phyloP scores from a whole-genome alignment of 345 rosid species.

The Pelargonium nanum region DNA sequence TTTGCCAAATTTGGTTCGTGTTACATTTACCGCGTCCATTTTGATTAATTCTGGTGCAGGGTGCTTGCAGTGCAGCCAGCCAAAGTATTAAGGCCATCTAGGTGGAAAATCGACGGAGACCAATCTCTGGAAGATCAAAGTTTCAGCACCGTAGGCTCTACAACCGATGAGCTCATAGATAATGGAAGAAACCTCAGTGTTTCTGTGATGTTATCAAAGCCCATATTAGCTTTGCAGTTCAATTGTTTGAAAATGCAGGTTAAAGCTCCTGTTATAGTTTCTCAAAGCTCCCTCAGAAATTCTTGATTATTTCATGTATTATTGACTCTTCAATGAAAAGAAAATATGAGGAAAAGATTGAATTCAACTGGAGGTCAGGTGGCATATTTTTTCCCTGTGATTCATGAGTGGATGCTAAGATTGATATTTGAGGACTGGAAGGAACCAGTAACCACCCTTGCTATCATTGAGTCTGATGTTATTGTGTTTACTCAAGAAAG shows the following conservation, averaged over 20 bases:
- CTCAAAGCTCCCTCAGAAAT: conserved; percentile 13
- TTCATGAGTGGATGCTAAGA: no score
- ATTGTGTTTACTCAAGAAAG: background rate
- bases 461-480: no score
- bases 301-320: conserved; percentile 11
- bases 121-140: conserved; percentile 9
- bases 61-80: conserved; percentile 54
- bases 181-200: conserved; percentile 29
- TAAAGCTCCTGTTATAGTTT: conserved; percentile 52
- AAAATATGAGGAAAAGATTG: background rate
- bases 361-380: background rate
- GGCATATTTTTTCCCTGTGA: background rate
- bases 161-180: conserved; percentile 14
- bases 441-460: no score
- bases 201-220: conserved; percentile 64
- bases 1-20: no score
- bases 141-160: conserved; percentile 7
- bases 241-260: conserved; percentile 68
- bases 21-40: background rate
- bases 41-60: conserved; percentile 17
- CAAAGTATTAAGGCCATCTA: conserved; percentile 23
- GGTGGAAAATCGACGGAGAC: conserved; percentile 18
- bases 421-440: background rate
- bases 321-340: no score
- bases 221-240: conserved; percentile 69